These are phyloP conservation scores for Talaromyces adpressus DNA, from an alignment of 495 filamentous ascomycete genomes.

Conservation along the genomic window DNA sequence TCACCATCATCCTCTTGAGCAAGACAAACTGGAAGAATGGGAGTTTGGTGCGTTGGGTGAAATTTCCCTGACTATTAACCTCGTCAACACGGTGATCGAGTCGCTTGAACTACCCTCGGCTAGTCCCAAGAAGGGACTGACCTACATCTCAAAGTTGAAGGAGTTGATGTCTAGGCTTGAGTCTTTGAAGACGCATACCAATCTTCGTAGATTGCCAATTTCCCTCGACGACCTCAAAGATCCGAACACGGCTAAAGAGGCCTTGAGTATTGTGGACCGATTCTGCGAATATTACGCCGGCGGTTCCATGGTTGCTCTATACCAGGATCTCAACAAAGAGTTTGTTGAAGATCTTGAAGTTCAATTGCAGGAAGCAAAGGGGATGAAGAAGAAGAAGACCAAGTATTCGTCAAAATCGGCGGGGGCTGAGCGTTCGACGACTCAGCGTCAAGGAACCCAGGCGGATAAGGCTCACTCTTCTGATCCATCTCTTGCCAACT, in stretches of 20 bases:
- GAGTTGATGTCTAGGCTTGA: constrained; percentile 20
- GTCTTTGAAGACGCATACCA: constrained; percentile 18
- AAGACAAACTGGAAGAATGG: constrained; percentile 13
- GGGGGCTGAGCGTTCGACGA: neutral
- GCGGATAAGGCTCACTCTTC: neutral
- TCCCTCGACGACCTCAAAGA: constrained; percentile 29
- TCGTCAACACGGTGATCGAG: constrained; percentile 19
- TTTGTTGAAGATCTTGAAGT: constrained; percentile 19
- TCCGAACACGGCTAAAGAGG: constrained; percentile 23
- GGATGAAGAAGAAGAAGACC: neutral
- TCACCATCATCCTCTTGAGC: constrained; percentile 7
- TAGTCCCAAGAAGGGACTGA: constrained; percentile 20
- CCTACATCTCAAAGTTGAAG: constrained; percentile 19
- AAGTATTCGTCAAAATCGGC: neutral
- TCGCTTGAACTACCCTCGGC: constrained; percentile 17
- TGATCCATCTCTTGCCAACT: neutral
- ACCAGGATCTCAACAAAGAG: constrained; percentile 24
- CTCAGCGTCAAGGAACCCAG: neutral
- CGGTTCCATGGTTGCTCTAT: constrained; percentile 25
- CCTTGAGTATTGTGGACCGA: constrained; percentile 22
- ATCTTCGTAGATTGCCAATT: constrained; percentile 22
- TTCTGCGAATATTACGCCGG: constrained; percentile 27
- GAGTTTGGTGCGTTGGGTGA: constrained; percentile 19
- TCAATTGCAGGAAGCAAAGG: neutral
- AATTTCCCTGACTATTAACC: constrained; percentile 17